A percentile compares a stretch with the other conserved stretches of the same genome.
phyloP scores from a whole-genome alignment of 2,329 filamentous ascomycete genomes.

The Pyricularia pennisetigena region DNA sequence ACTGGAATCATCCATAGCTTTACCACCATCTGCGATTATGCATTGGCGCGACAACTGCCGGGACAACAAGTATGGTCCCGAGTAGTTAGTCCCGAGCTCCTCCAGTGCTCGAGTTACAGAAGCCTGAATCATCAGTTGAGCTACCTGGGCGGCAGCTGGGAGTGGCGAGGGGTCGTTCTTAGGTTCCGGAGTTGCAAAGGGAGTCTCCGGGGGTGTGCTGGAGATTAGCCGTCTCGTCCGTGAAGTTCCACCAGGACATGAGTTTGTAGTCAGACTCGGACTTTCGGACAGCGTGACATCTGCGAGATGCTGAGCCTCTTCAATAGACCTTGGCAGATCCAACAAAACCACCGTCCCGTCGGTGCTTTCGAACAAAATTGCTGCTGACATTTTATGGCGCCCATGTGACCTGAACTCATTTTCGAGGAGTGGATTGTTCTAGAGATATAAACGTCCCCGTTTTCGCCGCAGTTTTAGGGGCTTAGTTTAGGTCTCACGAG shows the following conservation, averaged over 20 bases:
- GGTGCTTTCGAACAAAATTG: conserved; percentile 44
- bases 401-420: background rate
- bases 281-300: background rate
- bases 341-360: conserved; percentile 44
- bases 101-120: conserved; percentile 33
- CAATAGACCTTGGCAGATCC: conserved; percentile 62
- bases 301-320: conserved; percentile 44
- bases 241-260: background rate
- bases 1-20: background rate
- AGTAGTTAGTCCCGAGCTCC: conserved; percentile 19
- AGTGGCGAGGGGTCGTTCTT: conserved; percentile 16
- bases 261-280: background rate
- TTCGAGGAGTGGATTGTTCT: background rate
- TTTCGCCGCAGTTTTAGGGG: background rate
- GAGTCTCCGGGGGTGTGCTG: conserved; percentile 27
- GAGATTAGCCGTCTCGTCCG: conserved; percentile 29
- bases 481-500: background rate
- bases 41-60: conserved; percentile 15
- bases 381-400: conserved; percentile 12
- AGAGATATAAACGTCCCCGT: background rate
- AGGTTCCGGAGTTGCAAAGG: conserved; percentile 43
- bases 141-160: conserved; percentile 32
- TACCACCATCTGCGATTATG: background rate
- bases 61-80: conserved; percentile 37
- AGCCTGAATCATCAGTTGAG: conserved; percentile 42